Base-by-base conservation (phyloP, 2,329 filamentous ascomycete genomes). In the Penicillium sp. region DNA sequence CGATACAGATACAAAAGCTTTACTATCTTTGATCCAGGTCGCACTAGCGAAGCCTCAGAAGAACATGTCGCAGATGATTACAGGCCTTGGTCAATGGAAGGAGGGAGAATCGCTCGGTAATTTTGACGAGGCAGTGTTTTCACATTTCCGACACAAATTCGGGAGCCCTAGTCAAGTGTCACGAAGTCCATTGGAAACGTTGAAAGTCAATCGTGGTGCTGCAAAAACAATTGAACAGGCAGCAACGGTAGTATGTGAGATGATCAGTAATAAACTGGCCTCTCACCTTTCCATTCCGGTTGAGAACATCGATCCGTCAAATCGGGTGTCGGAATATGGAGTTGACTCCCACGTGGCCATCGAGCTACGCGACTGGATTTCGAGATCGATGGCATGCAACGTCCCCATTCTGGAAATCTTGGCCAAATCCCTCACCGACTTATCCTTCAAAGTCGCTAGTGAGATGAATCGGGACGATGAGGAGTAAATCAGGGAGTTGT, bases 301-400 rank as follows among this genome's bases (percentile, higher is more conserved):
- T 0, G 63, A 68, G 13, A 63, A 53, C 5, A 65, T 67, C 27
- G 45, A 57, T 32, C 57, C 57, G 13, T 41, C 45, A 2, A 67
- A 65, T 54, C 60, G 69, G 2, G 62, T 72, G 1, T 66, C 68
- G 1, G 66, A 69, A 8, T 75, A 72, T 36, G 75, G 76, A 0
- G 68, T 77, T 21, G 75, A 78, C 57, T 76, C 74, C 4, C 69
- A 79, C 5, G 71, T 79, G 22, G 77, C 77, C 0, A 72, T 80
- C 1, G 77, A 80, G 56, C 40, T 80, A 32, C 56, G 77, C 1
- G 76, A 74, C 32, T 79, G 76, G 76, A 59, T 79, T 5, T 59
- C 63, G 13, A 66, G 69, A 41, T 68, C 68, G 8, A 70, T 73
- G 50, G 65, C 66, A 0, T 70, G 69, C 2, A 57, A 55, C 4